Percentiles rank a stretch among this genome's conserved stretches.
Evolutionary conservation across 148 eudicot species (phyloP).

Genomic region (Chenopodium suecicum): DNA sequence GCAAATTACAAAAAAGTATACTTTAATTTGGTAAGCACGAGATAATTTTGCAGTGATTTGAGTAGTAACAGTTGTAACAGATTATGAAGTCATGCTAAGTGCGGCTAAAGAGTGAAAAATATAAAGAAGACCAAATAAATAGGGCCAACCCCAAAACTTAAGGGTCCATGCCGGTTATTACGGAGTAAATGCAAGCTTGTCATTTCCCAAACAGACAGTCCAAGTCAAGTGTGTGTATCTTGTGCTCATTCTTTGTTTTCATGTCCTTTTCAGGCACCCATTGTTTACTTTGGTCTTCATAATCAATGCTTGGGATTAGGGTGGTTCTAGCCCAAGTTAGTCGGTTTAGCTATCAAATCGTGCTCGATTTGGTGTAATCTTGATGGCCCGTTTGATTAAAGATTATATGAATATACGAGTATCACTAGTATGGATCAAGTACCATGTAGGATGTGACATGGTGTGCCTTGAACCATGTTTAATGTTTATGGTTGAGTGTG

Average conservation of each 20-base stretch:
- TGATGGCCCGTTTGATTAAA: not conserved
- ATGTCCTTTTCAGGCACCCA: not conserved
- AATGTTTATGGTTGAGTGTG: too few relatives aligned
- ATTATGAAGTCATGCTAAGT: not conserved
- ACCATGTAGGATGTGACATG: too few relatives aligned
- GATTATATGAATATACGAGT: not conserved
- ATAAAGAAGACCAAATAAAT: not conserved
- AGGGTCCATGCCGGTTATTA: conserved; percentile 22
- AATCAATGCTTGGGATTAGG: too few relatives aligned
- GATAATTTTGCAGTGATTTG: not conserved
- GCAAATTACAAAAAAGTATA: not conserved
- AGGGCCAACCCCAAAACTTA: conserved; percentile 1
- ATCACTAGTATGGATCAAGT: too few relatives aligned
- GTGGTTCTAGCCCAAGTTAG: too few relatives aligned
- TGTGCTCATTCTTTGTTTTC: not conserved
- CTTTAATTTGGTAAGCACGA: conserved; percentile 9
- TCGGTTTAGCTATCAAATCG: not conserved
- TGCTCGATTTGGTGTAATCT: not conserved
- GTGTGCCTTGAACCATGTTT: too few relatives aligned
- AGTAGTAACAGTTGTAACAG: not conserved
- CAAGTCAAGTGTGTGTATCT: not conserved
- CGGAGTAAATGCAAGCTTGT: conserved; percentile 23
- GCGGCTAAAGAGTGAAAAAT: not conserved
- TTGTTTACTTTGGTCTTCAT: too few relatives aligned
- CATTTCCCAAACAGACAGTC: conserved; percentile 11